A percentile compares a stretch with the other conserved stretches of the same genome.
phyloP scores from a whole-genome alignment of 129 eudicot genomes.

The Escallonia herrerae region DNA sequence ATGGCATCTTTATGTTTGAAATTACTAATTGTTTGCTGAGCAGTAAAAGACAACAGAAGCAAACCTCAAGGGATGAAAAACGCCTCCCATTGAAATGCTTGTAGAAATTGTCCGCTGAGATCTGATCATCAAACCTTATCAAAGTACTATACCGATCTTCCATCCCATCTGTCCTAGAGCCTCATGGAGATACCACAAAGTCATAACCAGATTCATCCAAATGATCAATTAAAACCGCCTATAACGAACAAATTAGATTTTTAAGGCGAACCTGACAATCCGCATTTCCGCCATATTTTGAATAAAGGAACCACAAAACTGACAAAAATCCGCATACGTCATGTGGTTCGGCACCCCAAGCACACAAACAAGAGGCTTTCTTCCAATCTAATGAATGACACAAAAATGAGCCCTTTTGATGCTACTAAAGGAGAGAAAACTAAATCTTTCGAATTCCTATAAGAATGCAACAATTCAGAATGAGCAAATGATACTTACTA shows the following conservation, averaged over 20 bases:
- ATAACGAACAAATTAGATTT: background rate
- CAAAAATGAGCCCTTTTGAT: background rate
- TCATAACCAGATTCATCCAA: background rate
- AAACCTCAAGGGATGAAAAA: slow-evolving; percentile 89
- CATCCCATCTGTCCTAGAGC: slow-evolving; percentile 71
- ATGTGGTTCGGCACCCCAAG: slow-evolving; percentile 97
- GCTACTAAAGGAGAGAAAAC: too few relatives aligned
- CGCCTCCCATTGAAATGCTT: slow-evolving; percentile 72
- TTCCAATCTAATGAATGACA: slow-evolving; percentile 49
- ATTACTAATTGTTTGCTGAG: background rate
- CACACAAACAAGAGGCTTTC: slow-evolving; percentile 83
- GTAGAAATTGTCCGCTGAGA: slow-evolving; percentile 65
- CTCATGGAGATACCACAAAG: slow-evolving; percentile 8
- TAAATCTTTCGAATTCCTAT: too few relatives aligned
- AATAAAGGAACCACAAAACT: slow-evolving; percentile 84
- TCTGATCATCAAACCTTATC: slow-evolving; percentile 71
- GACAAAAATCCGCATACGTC: slow-evolving; percentile 95
- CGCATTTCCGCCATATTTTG: slow-evolving; percentile 92
- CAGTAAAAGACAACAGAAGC: background rate
- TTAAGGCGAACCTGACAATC: slow-evolving; percentile 60
- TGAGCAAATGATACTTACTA: too few relatives aligned
- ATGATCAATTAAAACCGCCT: background rate
- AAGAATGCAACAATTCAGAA: too few relatives aligned
- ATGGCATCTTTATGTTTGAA: background rate
- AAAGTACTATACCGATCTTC: slow-evolving; percentile 78